phyloP scores from a whole-genome alignment of 2,329 filamentous ascomycete genomes.

The Alternaria novae-zelandiae region DNA sequence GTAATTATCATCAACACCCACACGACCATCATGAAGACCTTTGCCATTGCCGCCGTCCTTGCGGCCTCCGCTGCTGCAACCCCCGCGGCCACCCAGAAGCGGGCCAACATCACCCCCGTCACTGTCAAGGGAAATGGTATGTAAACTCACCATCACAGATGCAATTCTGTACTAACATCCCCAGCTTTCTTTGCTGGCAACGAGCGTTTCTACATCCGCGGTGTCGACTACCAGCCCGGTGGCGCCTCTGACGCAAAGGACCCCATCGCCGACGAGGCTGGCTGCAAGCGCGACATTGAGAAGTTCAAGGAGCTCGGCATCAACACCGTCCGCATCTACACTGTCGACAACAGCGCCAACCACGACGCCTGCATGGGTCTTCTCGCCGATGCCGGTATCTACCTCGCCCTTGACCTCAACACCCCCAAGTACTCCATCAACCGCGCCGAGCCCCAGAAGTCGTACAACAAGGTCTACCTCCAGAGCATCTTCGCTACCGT shows the following conservation, averaged over 20 bases:
- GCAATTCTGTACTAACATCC: conserved; percentile 27
- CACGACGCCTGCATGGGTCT: conserved; percentile 87
- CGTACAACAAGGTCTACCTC: conserved; percentile 87
- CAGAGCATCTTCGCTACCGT: conserved; percentile 88
- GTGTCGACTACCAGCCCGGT: conserved; percentile 71
- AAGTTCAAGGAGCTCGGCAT: conserved; percentile 85
- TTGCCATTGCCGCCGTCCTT: conserved; percentile 55
- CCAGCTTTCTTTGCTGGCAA: conserved; percentile 67
- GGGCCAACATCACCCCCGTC: conserved; percentile 58
- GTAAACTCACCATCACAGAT: conserved; percentile 11
- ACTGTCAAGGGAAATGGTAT: conserved; percentile 68
- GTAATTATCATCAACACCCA: conserved; percentile 14
- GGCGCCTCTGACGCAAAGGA: conserved; percentile 70
- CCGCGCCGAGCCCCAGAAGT: conserved; percentile 71
- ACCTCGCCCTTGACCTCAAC: conserved; percentile 91
- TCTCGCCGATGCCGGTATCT: conserved; percentile 84
- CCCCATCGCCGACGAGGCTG: conserved; percentile 72
- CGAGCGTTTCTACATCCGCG: conserved; percentile 66
- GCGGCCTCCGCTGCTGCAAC: conserved; percentile 55
- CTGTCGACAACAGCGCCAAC: conserved; percentile 81
- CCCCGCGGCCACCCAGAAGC: conserved; percentile 46
- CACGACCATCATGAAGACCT: conserved; percentile 59
- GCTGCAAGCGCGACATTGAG: conserved; percentile 79
- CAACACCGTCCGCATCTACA: conserved; percentile 93
- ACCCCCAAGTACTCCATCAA: conserved; percentile 89